Evolutionary conservation across 1,284 basidiomycete species (phyloP), one percentile per base, ranked within the genome.

Genomic region (Ceraceosorus guamensis): DNA sequence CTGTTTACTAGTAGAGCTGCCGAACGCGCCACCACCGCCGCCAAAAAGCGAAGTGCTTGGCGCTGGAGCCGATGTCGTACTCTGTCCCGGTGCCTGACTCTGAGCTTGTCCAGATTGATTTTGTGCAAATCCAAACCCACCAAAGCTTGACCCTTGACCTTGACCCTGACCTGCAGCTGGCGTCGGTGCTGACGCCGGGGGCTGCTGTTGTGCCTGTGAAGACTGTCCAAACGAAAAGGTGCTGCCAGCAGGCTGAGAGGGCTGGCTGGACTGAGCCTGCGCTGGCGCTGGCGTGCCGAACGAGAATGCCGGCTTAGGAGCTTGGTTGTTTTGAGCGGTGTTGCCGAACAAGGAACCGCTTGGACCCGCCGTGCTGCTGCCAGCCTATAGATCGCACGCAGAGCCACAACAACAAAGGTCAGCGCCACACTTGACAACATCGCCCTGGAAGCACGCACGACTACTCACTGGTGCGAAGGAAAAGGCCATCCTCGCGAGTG

Each of bases 181-280:
- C 50, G 14, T 16, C 34, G n/a, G n/a, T n/a, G n/a, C n/a, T n/a
- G n/a, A n/a, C n/a, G n/a, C n/a, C n/a, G n/a, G n/a, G n/a, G n/a
- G 13, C 16, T 57, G 63, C 46, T 57, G 61, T 13, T 56, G 56
- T 34, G 50, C 41, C 24, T 58, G 50, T n/a, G 63, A 55, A 32
- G 54, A 37, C n/a, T n/a, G n/a, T 10, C 67, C 67, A 35, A 69
- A 69, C 10, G 66, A 66, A 51, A 69, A 66, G 33, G 65, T 65
- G 4, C 57, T 53, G 5, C 39, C n/a, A n/a, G n/a, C n/a, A n/a
- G n/a, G n/a, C n/a, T 53, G 33, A 14, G 46, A 10, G 16, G 30
- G 1, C 47, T 52, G 13, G 65, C 66, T 6, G 64, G 55, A 48
- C 60, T n/a, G n/a, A 34, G 31, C 32, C 24, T n/a, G n/a, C 10